These are phyloP conservation scores for Serendipita sp. DNA, from an alignment of 1,284 basidiomycete species.

Conservation along the genomic window DNA sequence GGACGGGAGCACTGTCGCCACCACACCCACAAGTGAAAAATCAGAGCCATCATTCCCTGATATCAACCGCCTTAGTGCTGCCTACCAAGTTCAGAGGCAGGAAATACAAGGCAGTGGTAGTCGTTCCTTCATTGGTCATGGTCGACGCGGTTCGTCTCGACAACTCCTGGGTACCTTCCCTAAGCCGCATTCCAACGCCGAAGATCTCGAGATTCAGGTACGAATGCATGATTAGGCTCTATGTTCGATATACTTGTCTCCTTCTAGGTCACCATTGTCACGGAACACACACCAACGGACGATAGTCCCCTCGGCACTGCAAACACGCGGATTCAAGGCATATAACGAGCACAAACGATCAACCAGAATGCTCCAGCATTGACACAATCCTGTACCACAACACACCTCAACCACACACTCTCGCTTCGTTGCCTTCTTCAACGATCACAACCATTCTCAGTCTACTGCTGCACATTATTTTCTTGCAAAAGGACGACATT, in stretches of 20 bases:
- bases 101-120: not conserved
- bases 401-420: too few species aligned
- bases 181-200: not conserved
- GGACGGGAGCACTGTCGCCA: not conserved
- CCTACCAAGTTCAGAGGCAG: too few species aligned
- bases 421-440: too few species aligned
- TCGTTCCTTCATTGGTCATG: not conserved
- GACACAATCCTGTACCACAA: too few species aligned
- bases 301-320: not conserved
- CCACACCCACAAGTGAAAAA: not conserved
- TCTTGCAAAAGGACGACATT: too few species aligned
- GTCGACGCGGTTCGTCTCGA: not conserved
- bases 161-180: not conserved
- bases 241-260: not conserved
- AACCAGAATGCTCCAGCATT: too few species aligned
- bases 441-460: too few species aligned
- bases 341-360: too few species aligned
- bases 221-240: not conserved
- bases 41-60: too few species aligned
- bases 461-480: too few species aligned
- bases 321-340: too few species aligned
- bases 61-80: too few species aligned
- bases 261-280: constrained; percentile 3
- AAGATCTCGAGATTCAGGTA: not conserved
- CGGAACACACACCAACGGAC: not conserved